Percentiles rank a stretch among this genome's conserved stretches.
Conservation (phyloP, 768 basidiomycete species). For the Pholiota microspora region DNA sequence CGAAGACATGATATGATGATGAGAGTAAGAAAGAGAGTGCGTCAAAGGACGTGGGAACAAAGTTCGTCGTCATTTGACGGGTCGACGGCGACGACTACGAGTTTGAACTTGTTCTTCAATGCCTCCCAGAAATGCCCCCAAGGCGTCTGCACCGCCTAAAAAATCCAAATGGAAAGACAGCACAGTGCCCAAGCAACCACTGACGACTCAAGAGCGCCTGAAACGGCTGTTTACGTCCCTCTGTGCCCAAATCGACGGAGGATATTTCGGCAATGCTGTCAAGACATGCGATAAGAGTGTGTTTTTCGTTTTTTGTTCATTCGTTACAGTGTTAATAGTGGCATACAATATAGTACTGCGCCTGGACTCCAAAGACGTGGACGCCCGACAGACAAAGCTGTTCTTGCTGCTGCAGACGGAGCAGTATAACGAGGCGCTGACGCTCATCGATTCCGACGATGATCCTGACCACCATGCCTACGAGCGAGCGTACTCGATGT, state of each 20-base stretch:
- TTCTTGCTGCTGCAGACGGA: slow-evolving; percentile 87
- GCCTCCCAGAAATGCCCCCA: slow-evolving; percentile 18
- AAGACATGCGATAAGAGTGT: slow-evolving; percentile 92
- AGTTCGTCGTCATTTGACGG: not conserved
- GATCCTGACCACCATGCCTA: slow-evolving; percentile 40
- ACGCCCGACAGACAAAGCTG: slow-evolving; percentile 81
- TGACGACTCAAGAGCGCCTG: slow-evolving; percentile 33
- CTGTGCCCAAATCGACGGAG: slow-evolving; percentile 88
- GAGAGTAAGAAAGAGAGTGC: slow-evolving; percentile 13
- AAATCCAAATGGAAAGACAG: slow-evolving; percentile 23
- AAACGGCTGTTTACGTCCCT: slow-evolving; percentile 75
- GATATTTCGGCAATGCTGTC: slow-evolving; percentile 79
- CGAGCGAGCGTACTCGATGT: slow-evolving; percentile 81
- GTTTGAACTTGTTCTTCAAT: too few species aligned
- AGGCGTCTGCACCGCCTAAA: slow-evolving; percentile 5
- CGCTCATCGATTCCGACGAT: slow-evolving; percentile 43
- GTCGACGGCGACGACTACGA: too few species aligned
- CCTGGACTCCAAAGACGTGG: slow-evolving; percentile 61
- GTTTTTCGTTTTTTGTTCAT: slow-evolving; percentile 25
- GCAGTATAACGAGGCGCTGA: slow-evolving; percentile 69
- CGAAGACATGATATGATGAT: slow-evolving; percentile 39
- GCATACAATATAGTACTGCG: slow-evolving; percentile 54
- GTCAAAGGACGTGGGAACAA: slow-evolving; percentile 20
- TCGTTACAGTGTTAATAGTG: slow-evolving; percentile 5
- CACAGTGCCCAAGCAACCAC: slow-evolving; percentile 27